Evolutionary conservation across 2,329 filamentous ascomycete species (phyloP), one percentile per base, ranked within the genome.

Genomic region (Drechslera avenae): DNA sequence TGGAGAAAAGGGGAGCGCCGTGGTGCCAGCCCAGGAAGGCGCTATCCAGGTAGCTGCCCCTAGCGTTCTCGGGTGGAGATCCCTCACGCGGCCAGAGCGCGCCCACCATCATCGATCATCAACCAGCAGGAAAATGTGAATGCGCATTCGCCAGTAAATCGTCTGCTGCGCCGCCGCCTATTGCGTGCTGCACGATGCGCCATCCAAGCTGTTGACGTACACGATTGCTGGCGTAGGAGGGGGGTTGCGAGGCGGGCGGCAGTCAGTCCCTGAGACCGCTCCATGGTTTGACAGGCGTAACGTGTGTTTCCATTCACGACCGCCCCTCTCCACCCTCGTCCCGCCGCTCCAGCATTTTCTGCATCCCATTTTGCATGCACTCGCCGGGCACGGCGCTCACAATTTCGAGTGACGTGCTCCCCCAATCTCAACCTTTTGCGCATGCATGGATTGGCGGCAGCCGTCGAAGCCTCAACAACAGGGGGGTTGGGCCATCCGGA

Each of bases 1-100:
- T 39, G 35, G 50, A 56, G 49, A 59, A 61, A 59, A 57, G 58
- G 56, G 57, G 58, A 58, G 55, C 44, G 58, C 56, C 46, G 50
- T 53, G 54, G 53, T 48, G 56, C 53, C 58, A 61, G 51, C 35
- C 33, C 30, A 31, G 46, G 48, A 34, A 40, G 39, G 42, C 55
- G 44, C 49, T 56, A 52, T 19, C 14, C 2, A 37, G 26, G 26
- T 28, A 45, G 42, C 16, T 23, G 21, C 12, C 34, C 37, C 56
- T 61, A 61, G 51, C 33, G 46, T 23, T 39, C 44, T 34, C 50
- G 52, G 48, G 55, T 51, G 52, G 41, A 47, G 56, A 56, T 54
- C 26, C 26, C 50, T 58, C 56, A 54, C 52, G 57, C 44, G 45
- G 53, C 53, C 52, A 47, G 55, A 48, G 57, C 51, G 34, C 34